Conservation (phyloP, 139 green algal species). For the Yamagishiella unicocca region DNA sequence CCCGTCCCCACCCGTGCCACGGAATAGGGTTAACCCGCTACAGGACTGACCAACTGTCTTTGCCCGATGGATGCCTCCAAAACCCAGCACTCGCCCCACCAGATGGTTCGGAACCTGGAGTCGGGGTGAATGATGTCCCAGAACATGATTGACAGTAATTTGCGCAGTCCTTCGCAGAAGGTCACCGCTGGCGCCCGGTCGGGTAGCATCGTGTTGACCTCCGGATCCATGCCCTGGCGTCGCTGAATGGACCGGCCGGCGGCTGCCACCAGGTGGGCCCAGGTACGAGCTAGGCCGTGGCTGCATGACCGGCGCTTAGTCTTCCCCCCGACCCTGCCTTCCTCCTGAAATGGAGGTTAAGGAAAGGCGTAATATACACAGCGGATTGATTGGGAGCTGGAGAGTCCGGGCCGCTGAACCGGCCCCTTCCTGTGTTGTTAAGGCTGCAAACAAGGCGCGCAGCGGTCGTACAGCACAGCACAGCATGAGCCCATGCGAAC, state of each 20-base stretch:
- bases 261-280: not conserved
- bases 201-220: not conserved
- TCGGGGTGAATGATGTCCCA: conserved; percentile 31
- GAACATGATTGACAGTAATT: not conserved
- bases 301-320: not conserved
- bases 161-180: not conserved
- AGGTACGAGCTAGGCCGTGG: not conserved
- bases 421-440: not conserved
- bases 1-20: not conserved
- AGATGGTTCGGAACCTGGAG: not conserved
- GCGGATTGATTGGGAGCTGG: not conserved
- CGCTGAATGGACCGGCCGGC: not conserved
- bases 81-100: not conserved
- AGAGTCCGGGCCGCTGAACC: not conserved
- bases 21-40: not conserved
- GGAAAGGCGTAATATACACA: too few relatives aligned
- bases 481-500: too few relatives aligned
- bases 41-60: not conserved
- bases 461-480: not conserved
- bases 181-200: not conserved
- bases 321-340: not conserved
- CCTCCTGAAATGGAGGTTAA: not conserved
- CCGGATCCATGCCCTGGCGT: not conserved
- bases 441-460: not conserved
- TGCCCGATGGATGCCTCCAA: not conserved